Evolutionary conservation across 345 rosid genomes (phyloP), one percentile per base, ranked within the genome.

Genomic region (Abelmoschus esculentus): DNA sequence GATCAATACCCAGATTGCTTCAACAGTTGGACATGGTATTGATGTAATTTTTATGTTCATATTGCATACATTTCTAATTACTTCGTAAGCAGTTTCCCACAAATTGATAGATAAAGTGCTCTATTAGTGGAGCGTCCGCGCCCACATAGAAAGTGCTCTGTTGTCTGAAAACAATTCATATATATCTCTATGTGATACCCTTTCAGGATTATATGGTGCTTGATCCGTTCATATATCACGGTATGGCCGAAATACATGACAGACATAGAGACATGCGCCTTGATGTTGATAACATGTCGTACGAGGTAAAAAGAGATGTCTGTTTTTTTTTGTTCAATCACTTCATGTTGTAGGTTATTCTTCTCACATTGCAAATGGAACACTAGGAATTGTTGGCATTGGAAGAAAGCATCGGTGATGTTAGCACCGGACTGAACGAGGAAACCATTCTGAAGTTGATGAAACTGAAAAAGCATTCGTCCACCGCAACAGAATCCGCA

Each of bases 261-360:
- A 57, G 61, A 57, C 61, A 57, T 12, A 28, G 61, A 57, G 61
- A 57, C 44, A 80, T 93, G 98, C 95, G 96, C 58, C 96, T 93
- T 53, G 98, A 93, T 67, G 95, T 89, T 50, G 98, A 93, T 81
- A 89, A 91, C 83, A 93, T 93, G 98, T 89, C 98, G 29, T 91
- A 93, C 8, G 97, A 93, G 96, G 98, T 91, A 78, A 66, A 56
- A 57, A 57, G n/a, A n/a, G 34, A 53, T 32, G 36, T 11, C 55
- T 64, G 44, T 38, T 11, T 44, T 64, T 44, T 64, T 31, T 42
- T 42, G 36, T 22, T 22, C 38, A 14, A 46, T 44, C n/a, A n/a
- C 53, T 62, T 64, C 22, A 11, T 57, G 12, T 53, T 28, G 22
- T 55, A 28, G 14, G 49, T 54, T 7, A 34, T 46, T 40, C 60